Evolutionary conservation across 495 filamentous ascomycete species (phyloP), one percentile per base, ranked within the genome.

Genomic region (Zalerion maritima): DNA sequence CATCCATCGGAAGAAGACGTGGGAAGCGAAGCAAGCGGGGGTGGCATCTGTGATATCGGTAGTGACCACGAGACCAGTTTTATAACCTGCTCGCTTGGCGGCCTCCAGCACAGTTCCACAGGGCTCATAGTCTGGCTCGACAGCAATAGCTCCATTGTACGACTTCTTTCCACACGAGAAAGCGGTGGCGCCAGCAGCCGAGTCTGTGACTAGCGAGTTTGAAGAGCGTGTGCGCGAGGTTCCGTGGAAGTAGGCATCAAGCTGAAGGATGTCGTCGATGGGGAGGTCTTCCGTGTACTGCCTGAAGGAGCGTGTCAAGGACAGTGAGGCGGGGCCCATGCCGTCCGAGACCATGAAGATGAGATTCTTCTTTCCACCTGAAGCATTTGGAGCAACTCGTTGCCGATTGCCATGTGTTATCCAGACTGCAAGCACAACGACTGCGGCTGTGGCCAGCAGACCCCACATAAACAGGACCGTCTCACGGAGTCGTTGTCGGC

Each of bases 271-370:
- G 37, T 91, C 68, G 32, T 74, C 71, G 32, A 66, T 57, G 3
- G 79, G 74, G 10, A 86, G 58, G 8, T 68, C 71, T 19, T 74
- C 60, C 19, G 64, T 58, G 24, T 60, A 52, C 50, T 97, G 89
- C 17, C 72, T 64, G 58, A 82, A 96, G 45, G 69, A 73, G 26
- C 89, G 63, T 4, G 91, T 94, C 46, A 96, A 52, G 8, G 72
- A 72, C 14, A 96, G 64, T 47, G 81, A 87, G 13, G 86, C 81
- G 2, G 89, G 89, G 0, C 89, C 89, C 91, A 97, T 96, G 32
- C 87, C 89, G 46, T 97, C 89, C 0, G 81, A 91, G 6, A 97
- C 91, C 91, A 97, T 96, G 62, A 97, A 96, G 36, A 97, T 77
- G 21, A 96, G 54, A 46, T 94, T 97, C 14, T 78, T 66, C 55